Conservation (phyloP, 129 eudicot species). For the Pulicaria dysenterica region DNA sequence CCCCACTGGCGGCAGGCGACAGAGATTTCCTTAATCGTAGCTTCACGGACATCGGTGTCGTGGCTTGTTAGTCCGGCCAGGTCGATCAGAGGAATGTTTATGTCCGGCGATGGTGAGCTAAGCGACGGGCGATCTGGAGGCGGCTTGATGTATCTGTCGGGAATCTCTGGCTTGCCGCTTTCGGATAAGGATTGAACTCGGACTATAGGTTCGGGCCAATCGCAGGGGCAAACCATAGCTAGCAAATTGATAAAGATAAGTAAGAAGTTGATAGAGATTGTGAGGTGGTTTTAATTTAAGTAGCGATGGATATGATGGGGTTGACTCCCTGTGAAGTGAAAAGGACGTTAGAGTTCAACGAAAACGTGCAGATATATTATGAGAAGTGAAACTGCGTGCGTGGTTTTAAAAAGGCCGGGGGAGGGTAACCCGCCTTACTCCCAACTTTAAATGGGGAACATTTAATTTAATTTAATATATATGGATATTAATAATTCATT, state of each 20-base stretch:
- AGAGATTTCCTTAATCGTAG: conserved; percentile 35
- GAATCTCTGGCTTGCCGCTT: conserved; percentile 37
- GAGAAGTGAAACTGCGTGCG: too few species aligned
- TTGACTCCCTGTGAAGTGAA: too few species aligned
- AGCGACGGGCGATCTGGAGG: conserved; percentile 53
- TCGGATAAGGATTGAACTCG: conserved; percentile 83
- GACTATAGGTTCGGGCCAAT: conserved; percentile 83
- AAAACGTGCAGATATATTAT: too few species aligned
- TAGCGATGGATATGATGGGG: too few species aligned
- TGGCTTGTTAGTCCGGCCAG: conserved; percentile 41
- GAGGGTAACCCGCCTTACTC: too few species aligned
- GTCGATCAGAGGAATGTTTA: conserved; percentile 75
- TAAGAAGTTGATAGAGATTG: too few species aligned
- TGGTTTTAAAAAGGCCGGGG: too few species aligned
- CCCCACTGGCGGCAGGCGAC: conserved; percentile 82
- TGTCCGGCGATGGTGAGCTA: conserved; percentile 1
- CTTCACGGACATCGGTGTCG: conserved; percentile 19
- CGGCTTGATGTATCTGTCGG: conserved; percentile 70
- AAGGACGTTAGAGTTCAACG: too few species aligned
- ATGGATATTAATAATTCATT: too few species aligned
- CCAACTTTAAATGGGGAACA: too few species aligned
- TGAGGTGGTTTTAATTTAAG: too few species aligned
- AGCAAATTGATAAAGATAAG: background rate
- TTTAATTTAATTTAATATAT: too few species aligned
- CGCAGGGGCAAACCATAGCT: conserved; percentile 43